Evolutionary conservation across 1,139 yeast genomes (phyloP), one percentile per base, ranked within the genome.

Genomic region (Lodderomyces theae): DNA sequence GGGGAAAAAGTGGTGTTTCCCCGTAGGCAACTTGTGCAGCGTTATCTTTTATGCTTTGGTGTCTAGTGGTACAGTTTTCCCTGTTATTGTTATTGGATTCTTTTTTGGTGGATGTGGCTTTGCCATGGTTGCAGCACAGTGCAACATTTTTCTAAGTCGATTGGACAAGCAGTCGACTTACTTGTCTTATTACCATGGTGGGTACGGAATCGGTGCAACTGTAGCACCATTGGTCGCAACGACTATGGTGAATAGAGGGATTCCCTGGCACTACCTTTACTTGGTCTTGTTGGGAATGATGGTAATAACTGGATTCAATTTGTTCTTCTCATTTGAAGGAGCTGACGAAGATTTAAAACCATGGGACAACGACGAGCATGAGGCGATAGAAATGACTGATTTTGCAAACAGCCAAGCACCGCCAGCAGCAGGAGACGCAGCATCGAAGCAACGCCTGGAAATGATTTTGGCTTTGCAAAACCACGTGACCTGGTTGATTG

Each of bases 181-280:
- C 41, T 58, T 81, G 42, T 80, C 86, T 0, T 59, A 65, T 25
- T 66, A 71, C 47, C 87, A 82, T 57, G 86, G 82, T 0, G 57
- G 65, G 12, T 82, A 82, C 54, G 88, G 88, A 1, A 45, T 75
- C 1, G 88, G 87, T 2, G 87, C 86, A 2, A 74, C 80, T 3
- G 47, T 79, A 1, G 68, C 82, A 3, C 88, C 88, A 1, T 56
- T 81, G 19, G 58, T 79, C 9, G 81, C 79, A 6, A 80, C 86
- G 0, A 62, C 74, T 9, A 68, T 80, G 66, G 67, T 74, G 8
- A 63, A 69, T 31, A 48, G 56, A 1, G 82, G 80, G 2, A 54
- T 72, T 7, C 50, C 48, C 37, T 82, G 88, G 88, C 66, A 77
- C 54, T 68, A 56, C 42, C 76, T 70, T 56, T 82, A 79, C 51